Evolutionary conservation across 805 yeast genomes (phyloP).

Genomic region (Metschnikowia shivogae): DNA sequence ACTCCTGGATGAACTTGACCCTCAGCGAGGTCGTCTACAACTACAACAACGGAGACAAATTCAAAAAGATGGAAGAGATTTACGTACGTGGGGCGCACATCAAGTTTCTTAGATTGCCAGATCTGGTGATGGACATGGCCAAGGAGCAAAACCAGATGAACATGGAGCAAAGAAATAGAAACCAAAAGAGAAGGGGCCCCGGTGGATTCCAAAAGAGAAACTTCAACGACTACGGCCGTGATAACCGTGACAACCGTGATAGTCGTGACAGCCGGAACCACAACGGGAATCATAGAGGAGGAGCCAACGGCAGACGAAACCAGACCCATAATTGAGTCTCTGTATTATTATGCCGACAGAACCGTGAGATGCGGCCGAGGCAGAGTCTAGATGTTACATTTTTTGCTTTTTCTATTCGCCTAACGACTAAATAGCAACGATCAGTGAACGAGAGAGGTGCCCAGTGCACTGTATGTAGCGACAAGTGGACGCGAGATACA

Average conservation of each 20-base stretch:
- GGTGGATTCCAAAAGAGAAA: constrained; percentile 27
- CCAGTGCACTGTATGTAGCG: background rate
- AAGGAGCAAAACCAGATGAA: constrained; percentile 58
- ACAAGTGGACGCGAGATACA: no score
- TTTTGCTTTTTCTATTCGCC: constrained; percentile 4
- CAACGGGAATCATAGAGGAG: constrained; percentile 10
- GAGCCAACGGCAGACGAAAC: constrained; percentile 13
- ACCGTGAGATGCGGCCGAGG: background rate
- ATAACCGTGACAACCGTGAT: constrained; percentile 13
- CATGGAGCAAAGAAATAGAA: constrained; percentile 47
- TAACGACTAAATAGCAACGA: constrained; percentile 3
- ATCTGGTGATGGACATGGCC: constrained; percentile 69
- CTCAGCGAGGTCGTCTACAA: constrained; percentile 70
- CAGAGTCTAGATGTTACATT: constrained; percentile 3
- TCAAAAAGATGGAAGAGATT: constrained; percentile 62
- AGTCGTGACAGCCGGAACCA: constrained; percentile 7
- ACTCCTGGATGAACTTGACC: constrained; percentile 93
- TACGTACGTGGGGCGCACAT: constrained; percentile 85
- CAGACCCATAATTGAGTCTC: constrained; percentile 7
- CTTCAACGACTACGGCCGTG: constrained; percentile 26
- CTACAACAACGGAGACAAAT: constrained; percentile 56
- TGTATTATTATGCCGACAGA: constrained; percentile 2
- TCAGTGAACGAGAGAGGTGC: background rate
- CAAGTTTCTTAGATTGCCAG: constrained; percentile 71
- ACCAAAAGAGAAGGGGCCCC: constrained; percentile 40